phyloP scores from a whole-genome alignment of 2,329 filamentous ascomycete genomes.

The Rutstroemia sp. region DNA sequence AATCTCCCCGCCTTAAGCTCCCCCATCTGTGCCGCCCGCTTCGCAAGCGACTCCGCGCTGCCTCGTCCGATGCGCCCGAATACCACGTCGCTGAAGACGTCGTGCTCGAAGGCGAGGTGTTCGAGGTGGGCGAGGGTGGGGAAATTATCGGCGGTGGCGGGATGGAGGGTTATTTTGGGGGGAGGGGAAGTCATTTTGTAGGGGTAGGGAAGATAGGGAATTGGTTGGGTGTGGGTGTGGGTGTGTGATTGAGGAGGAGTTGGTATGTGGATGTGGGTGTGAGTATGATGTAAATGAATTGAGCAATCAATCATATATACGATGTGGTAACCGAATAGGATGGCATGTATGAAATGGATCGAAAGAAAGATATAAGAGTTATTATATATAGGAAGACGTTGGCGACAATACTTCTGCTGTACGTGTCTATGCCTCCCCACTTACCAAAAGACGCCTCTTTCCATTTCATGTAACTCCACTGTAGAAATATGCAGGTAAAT shows the following conservation, averaged over 20 bases:
- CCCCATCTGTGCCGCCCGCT: background rate
- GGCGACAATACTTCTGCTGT: too few relatives aligned
- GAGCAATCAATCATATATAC: too few relatives aligned
- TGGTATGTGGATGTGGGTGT: background rate
- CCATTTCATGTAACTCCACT: too few relatives aligned
- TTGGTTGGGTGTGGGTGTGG: background rate
- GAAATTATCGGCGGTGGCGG: slow-evolving; percentile 1
- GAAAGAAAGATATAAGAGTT: too few relatives aligned
- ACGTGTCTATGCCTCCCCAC: too few relatives aligned
- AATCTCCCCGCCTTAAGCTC: background rate
- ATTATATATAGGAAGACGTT: too few relatives aligned
- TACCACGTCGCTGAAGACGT: slow-evolving; percentile 13
- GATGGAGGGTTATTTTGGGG: background rate
- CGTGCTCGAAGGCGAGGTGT: slow-evolving; percentile 9
- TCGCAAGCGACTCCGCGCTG: background rate
- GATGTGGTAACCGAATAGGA: too few relatives aligned
- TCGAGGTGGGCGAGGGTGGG: slow-evolving; percentile 6
- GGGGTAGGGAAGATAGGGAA: background rate
- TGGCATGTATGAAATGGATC: too few relatives aligned
- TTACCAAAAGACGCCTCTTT: too few relatives aligned
- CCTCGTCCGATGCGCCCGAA: slow-evolving; percentile 6
- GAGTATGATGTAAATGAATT: too few relatives aligned
- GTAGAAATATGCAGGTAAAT: too few relatives aligned
- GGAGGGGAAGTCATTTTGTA: too few relatives aligned
- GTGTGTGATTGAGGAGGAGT: background rate